Evolutionary conservation across 2,329 filamentous ascomycete genomes (phyloP), one percentile per base, ranked within the genome.

Genomic region (Penicillium sclerotigenum): DNA sequence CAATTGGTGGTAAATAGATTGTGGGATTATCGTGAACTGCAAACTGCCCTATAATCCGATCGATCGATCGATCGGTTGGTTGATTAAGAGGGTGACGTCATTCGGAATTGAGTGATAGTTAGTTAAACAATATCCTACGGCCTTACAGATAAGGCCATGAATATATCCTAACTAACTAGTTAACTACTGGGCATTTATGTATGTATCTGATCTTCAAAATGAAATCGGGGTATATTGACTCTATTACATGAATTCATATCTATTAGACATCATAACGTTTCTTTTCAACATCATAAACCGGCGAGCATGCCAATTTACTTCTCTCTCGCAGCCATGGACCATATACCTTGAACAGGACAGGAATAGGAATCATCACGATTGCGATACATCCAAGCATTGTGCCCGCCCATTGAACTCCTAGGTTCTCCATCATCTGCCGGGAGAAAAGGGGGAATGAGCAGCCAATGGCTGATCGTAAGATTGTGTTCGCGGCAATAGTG

Each of bases 401-500:
- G 4, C 53, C 53, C 14, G 53, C 53, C 53, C 53, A 56, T 40
- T 56, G 53, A 1, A 56, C 40, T 4, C 53, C 53, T 8, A 56
- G 28, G 11, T 56, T 56, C 33, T 56, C 33, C 53, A 56, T 56
- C 53, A 56, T 56, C 34, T 56, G 53, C 3, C 20, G 36, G 11
- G 53, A 56, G 40, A 56, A 56, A 28, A 56, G 53, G 5, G 53
- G 53, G 42, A 56, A 56, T 2, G 53, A 37, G 33, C 53, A 56
- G 33, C 53, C 53, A 28, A 56, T 46, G 13, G 53, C 53, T 14
- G 53, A 56, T 5, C 53, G 53, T 28, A 56, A 10, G 14, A 56
- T 56, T 0, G 53, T 56, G 34, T 56, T 56, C 16, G 53, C 53
- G 6, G 53, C 53, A 40, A 56, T 56, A 5, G 53, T 56, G 3